These are phyloP conservation scores for Ophiostoma perfectum DNA, from an alignment of 2,329 filamentous ascomycete species.

Conservation along the genomic window DNA sequence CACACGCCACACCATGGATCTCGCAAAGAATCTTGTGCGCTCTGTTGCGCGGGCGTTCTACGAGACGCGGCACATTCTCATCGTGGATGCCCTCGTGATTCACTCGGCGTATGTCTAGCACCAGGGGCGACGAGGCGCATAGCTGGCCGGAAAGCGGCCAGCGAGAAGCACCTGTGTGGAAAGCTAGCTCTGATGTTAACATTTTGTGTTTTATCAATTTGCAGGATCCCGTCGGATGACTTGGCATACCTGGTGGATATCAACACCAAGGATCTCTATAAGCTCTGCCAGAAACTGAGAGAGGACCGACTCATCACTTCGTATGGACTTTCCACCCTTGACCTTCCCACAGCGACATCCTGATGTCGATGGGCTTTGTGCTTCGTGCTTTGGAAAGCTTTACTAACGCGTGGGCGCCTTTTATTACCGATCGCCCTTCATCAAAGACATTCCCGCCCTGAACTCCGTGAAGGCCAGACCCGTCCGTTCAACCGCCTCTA, in stretches of 20 bases:
- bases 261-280: conserved; percentile 87
- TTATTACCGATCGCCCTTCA: too few species aligned
- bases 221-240: conserved; percentile 69
- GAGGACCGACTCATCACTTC: conserved; percentile 82
- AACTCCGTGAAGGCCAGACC: conserved; percentile 73
- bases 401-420: not conserved
- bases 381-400: too few species aligned
- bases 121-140: conserved; percentile 6
- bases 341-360: not conserved
- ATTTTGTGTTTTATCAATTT: not conserved
- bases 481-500: conserved; percentile 83
- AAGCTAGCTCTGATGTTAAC: conserved; percentile 39
- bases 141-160: not conserved
- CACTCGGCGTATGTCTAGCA: conserved; percentile 62
- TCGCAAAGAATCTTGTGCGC: conserved; percentile 72
- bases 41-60: conserved; percentile 84
- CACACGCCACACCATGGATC: conserved; percentile 39
- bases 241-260: conserved; percentile 80
- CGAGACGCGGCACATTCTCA: conserved; percentile 73
- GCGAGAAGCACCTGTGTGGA: conserved; percentile 29
- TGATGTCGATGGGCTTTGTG: too few species aligned
- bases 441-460: conserved; percentile 63
- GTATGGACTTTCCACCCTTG: conserved; percentile 41
- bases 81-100: conserved; percentile 79
- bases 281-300: conserved; percentile 75